Evolutionary conservation across 768 basidiomycete genomes (phyloP).

Genomic region (Mycena maculata): DNA sequence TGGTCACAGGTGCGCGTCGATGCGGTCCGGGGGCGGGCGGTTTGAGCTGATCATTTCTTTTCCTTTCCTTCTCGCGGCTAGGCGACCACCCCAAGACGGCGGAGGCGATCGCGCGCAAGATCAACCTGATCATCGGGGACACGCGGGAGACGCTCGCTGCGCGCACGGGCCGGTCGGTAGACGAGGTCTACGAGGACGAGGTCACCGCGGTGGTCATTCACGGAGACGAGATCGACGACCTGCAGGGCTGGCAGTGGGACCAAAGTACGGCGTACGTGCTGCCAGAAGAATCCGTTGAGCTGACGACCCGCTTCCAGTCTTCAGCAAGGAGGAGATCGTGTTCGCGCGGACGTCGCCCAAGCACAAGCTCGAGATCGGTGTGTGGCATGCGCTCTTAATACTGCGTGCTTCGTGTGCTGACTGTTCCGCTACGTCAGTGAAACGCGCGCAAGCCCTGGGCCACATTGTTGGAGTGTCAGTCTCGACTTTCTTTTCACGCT

Average conservation of each 20-base stretch:
- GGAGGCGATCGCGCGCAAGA: conserved; percentile 79
- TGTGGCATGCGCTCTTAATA: conserved; percentile 30
- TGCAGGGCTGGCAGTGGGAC: conserved; percentile 83
- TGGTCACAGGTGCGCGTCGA: conserved; percentile 68
- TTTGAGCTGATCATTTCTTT: background rate
- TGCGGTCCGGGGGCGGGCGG: background rate
- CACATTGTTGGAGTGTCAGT: conserved; percentile 80
- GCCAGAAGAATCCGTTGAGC: background rate
- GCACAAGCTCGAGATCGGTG: conserved; percentile 80
- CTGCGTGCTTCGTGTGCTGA: background rate
- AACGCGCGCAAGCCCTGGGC: conserved; percentile 76
- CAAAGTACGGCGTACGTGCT: conserved; percentile 52
- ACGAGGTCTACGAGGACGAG: conserved; percentile 77
- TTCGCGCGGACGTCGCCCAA: conserved; percentile 79
- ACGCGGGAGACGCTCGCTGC: conserved; percentile 70
- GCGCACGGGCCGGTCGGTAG: conserved; percentile 64
- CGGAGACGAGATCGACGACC: conserved; percentile 72
- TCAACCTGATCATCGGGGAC: conserved; percentile 75
- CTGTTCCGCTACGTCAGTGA: conserved; percentile 55
- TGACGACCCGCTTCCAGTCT: conserved; percentile 54
- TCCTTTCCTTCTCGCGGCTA: conserved; percentile 29
- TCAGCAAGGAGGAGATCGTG: conserved; percentile 75
- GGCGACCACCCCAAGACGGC: conserved; percentile 81
- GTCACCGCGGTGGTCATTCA: conserved; percentile 74
- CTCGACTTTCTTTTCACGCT: background rate